Evolutionary conservation across 331 rosid species (phyloP), one percentile per base, ranked within the genome.

Genomic region (Spiraea crenata): DNA sequence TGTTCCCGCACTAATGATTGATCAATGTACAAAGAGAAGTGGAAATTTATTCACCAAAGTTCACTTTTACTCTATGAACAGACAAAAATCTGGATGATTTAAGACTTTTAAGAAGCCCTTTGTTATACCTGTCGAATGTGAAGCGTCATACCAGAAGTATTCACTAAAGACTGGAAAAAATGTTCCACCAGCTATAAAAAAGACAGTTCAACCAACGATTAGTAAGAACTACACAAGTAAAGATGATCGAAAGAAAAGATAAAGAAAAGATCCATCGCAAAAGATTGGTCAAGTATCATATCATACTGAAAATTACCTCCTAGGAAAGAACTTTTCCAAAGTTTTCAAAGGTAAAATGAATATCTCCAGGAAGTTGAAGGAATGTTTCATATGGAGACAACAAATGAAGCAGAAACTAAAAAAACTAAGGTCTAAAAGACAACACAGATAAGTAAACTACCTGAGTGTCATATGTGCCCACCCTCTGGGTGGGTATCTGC

Each of bases 141-240:
- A 70, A 95, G 96, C 31, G 99, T 95, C 99, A 95, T 86, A 38
- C 97, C 99, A 73, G 99, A 95, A n/a, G 92, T 93, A 86, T 93
- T 93, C 84, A 87, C 99, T 77, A 90, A 63, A 38, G 99, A 93
- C 86, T 90, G 97, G 88, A 93, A 93, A 80, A 93, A 93, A 81
- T 93, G 99, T 82, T 93, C 99, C 87, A 91, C 97, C 85, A 93
- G 76, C 99, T 93, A 69, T 46, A 77, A 70, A 74, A 14, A 16
- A 62, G 74, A 51, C 59, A 66, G 67, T 76, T 14, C 54, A 57
- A 66, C 40, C 65, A 57, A 58, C 49, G 11, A 51, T 34, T 5
- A 69, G 63, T 72, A 56, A 17, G 31, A 46, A 78, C 65, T 51
- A 19, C 62, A 61, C 20, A 48, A 63, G 61, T 35, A 25, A 70